phyloP scores from a whole-genome alignment of 2,329 filamentous ascomycete species.

The Trichoderma sp. region DNA sequence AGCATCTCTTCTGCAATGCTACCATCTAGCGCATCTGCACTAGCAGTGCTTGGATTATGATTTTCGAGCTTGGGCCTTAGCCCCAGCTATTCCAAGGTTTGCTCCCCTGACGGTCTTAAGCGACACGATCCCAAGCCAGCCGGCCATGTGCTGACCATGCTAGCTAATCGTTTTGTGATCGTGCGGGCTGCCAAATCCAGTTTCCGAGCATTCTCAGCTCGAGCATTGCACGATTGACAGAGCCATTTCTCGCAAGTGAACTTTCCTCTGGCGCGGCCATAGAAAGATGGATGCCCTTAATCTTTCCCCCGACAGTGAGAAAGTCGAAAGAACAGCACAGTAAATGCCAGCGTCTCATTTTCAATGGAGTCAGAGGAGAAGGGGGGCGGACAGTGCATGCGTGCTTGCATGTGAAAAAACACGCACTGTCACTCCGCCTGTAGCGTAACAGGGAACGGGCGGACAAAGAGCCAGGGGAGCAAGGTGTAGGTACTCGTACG shows the following conservation, averaged over 20 bases:
- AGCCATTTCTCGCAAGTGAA: neutral
- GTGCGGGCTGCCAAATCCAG: neutral
- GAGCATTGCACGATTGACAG: neutral
- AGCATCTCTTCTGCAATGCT: neutral
- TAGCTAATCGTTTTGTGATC: neutral
- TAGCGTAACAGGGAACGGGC: neutral
- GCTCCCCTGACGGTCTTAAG: conserved; percentile 6
- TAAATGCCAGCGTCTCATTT: neutral
- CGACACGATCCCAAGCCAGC: conserved; percentile 14
- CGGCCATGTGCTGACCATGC: conserved; percentile 16
- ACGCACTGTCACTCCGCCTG: neutral
- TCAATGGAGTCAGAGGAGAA: neutral
- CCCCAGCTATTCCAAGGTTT: conserved; percentile 25
- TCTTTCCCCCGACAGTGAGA: neutral
- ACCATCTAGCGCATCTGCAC: conserved; percentile 7
- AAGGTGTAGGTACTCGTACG: conserved; percentile 25
- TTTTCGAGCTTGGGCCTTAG: conserved; percentile 27
- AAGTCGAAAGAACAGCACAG: neutral
- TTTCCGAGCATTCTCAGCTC: neutral
- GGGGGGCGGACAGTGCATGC: neutral
- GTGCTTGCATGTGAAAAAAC: neutral
- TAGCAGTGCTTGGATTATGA: conserved; percentile 5
- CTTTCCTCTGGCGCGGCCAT: neutral
- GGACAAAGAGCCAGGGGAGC: neutral
- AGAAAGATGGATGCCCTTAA: neutral